Conservation (phyloP, 2,329 filamentous ascomycete genomes). For the Lachnellula occidentalis region DNA sequence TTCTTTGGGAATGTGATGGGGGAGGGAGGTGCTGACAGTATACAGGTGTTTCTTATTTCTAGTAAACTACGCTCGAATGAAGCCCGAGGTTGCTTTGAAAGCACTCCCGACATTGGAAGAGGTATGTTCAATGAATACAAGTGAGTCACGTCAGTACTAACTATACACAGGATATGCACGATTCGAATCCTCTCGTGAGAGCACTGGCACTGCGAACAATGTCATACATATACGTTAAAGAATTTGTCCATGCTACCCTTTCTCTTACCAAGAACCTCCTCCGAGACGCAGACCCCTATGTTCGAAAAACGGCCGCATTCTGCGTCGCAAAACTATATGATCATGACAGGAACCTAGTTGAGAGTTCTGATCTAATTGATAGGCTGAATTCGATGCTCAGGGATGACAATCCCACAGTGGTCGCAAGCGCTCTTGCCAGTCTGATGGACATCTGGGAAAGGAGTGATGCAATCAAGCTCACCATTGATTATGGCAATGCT, state of each 20-base stretch:
- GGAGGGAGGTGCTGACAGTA: constrained; percentile 17
- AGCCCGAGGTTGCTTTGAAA: constrained; percentile 89
- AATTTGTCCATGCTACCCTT: constrained; percentile 90
- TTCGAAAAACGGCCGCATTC: constrained; percentile 94
- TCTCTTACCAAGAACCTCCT: constrained; percentile 78
- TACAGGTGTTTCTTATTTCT: constrained; percentile 92
- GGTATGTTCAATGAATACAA: constrained; percentile 41
- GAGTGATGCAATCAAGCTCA: constrained; percentile 94
- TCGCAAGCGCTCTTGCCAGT: constrained; percentile 84
- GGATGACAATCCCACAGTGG: constrained; percentile 96
- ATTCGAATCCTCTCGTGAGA: constrained; percentile 84
- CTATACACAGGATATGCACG: constrained; percentile 73
- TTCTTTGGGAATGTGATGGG: background rate
- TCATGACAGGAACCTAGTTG: constrained; percentile 85
- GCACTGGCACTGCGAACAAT: constrained; percentile 90
- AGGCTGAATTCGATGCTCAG: constrained; percentile 81
- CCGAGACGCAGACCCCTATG: constrained; percentile 85
- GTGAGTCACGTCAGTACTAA: background rate
- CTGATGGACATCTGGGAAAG: constrained; percentile 98
- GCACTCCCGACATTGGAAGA: constrained; percentile 82
- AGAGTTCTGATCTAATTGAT: constrained; percentile 87
- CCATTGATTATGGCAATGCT: constrained; percentile 94
- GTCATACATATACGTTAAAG: constrained; percentile 93
- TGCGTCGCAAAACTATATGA: constrained; percentile 98
- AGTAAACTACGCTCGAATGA: constrained; percentile 93